phyloP scores from a whole-genome alignment of 2,329 filamentous ascomycete species.

The Stagonosporopsis cucurbitacearum region DNA sequence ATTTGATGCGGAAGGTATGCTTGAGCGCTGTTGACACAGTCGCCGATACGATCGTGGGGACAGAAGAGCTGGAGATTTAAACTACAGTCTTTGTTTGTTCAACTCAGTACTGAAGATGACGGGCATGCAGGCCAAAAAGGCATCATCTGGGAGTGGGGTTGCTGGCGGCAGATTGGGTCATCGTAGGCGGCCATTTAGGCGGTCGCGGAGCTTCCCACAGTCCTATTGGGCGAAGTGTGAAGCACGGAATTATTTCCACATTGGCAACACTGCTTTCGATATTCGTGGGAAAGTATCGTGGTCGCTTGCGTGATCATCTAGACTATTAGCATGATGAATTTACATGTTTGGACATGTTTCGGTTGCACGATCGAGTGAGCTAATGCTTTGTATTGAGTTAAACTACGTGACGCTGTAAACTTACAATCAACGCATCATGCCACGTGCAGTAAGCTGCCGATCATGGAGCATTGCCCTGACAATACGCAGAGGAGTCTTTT shows the following conservation, averaged over 20 bases:
- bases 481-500: not conserved
- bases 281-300: not conserved
- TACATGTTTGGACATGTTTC: no score
- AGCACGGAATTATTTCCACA: conserved; percentile 7
- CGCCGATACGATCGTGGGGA: not conserved
- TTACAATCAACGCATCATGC: not conserved
- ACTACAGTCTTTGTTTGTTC: not conserved
- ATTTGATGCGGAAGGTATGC: not conserved
- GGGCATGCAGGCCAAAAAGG: not conserved
- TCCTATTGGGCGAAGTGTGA: conserved; percentile 5
- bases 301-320: not conserved
- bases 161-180: conserved; percentile 8
- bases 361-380: not conserved
- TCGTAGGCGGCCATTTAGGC: conserved; percentile 1
- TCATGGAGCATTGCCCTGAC: not conserved
- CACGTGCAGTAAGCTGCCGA: not conserved
- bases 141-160: conserved; percentile 12
- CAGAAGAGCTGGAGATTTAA: no score
- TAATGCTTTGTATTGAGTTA: conserved; percentile 4
- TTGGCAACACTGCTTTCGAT: not conserved
- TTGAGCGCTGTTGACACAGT: not conserved
- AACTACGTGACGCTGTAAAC: conserved; percentile 3
- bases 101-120: not conserved
- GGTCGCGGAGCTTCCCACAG: conserved; percentile 16
- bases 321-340: not conserved